phyloP scores from a whole-genome alignment of 176 grass and related monocot species.

The Alloteropsis semialata region DNA sequence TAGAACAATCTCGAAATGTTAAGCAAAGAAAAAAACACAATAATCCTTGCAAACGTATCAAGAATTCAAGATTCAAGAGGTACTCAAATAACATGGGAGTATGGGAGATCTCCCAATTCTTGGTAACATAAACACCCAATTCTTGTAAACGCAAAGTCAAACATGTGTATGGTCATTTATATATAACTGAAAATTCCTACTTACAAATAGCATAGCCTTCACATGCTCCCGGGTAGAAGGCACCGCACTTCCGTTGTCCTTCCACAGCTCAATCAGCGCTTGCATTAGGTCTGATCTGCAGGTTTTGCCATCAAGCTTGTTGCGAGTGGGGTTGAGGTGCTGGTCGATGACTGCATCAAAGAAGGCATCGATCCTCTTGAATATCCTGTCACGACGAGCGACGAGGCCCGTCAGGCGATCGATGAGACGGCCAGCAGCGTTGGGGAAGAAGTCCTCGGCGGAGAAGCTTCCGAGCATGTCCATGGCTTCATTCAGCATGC shows the following conservation, averaged over 20 bases:
- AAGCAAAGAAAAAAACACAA: neutral
- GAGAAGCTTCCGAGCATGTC: neutral
- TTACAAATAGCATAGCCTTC: neutral
- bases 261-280: neutral
- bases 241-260: neutral
- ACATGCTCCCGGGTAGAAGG: slow-evolving; percentile 16
- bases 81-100: neutral
- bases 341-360: slow-evolving; percentile 7
- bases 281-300: neutral
- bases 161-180: too few species aligned
- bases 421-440: neutral
- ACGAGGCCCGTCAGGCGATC: neutral
- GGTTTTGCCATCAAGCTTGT: too few species aligned
- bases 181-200: neutral
- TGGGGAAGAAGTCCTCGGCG: slow-evolving; percentile 27
- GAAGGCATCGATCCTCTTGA: slow-evolving; percentile 6
- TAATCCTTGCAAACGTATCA: neutral
- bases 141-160: too few species aligned
- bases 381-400: neutral
- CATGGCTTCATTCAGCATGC: neutral
- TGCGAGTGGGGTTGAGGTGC: neutral
- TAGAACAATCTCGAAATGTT: neutral
- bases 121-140: too few species aligned
- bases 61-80: too few species aligned
- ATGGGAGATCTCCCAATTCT: too few species aligned